phyloP scores from a whole-genome alignment of 345 rosid genomes.

The Gossypium bickii region DNA sequence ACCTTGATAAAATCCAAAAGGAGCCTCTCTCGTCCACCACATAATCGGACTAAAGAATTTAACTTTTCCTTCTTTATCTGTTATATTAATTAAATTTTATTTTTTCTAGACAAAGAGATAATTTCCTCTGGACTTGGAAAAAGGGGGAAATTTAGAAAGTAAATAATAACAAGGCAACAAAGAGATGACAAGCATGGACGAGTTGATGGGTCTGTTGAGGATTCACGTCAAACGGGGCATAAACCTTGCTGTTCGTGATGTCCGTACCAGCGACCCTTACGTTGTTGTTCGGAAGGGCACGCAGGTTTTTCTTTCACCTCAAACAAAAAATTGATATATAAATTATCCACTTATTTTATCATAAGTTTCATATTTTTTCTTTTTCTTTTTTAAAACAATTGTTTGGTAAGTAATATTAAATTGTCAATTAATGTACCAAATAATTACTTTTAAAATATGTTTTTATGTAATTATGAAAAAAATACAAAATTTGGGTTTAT shows the following conservation, averaged over 20 bases:
- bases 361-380: too few relatives aligned
- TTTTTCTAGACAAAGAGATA: not conserved
- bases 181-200: slow-evolving; percentile 37
- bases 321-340: too few relatives aligned
- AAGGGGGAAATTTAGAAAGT: not conserved
- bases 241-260: slow-evolving; percentile 92
- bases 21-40: not conserved
- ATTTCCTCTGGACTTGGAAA: not conserved
- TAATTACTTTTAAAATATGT: too few relatives aligned
- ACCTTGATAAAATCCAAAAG: not conserved
- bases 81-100: not conserved
- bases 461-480: too few relatives aligned
- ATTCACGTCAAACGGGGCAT: slow-evolving; percentile 76
- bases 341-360: too few relatives aligned
- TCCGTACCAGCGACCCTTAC: slow-evolving; percentile 89
- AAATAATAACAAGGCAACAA: not conserved
- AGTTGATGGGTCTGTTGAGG: slow-evolving; percentile 66
- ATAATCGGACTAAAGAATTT: not conserved
- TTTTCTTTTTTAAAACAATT: too few relatives aligned
- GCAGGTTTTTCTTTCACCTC: slow-evolving; percentile 37
- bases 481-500: too few relatives aligned
- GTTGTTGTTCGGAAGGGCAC: slow-evolving; percentile 73
- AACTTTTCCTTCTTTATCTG: not conserved
- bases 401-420: too few relatives aligned
- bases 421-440: too few relatives aligned